A percentile compares a stretch with the other conserved stretches of the same genome.
These are phyloP conservation scores for Geotrichum australiense DNA, from an alignment of 1,139 yeast species.

Conservation along the genomic window DNA sequence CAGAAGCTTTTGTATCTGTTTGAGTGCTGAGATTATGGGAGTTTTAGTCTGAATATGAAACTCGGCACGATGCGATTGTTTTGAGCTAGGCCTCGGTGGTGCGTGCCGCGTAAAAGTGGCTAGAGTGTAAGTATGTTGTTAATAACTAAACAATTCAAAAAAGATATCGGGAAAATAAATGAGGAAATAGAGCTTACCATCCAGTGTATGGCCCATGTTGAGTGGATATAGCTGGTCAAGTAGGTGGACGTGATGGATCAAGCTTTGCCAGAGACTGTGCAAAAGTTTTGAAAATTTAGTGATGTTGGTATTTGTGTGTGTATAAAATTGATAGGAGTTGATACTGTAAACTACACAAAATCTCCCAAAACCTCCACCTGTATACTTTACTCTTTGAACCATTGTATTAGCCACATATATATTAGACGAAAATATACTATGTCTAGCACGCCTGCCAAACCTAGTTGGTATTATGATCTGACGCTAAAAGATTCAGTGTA, in stretches of 20 bases:
- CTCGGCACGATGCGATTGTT: constrained; percentile 12
- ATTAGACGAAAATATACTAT: too few relatives aligned
- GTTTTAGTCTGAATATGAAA: constrained; percentile 22
- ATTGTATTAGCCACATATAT: too few relatives aligned
- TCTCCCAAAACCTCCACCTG: too few relatives aligned
- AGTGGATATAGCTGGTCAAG: not conserved
- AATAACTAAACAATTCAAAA: too few relatives aligned
- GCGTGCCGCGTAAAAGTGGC: constrained; percentile 18
- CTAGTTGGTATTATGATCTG: constrained; percentile 29
- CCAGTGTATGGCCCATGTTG: not conserved
- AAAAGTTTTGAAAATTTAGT: too few relatives aligned
- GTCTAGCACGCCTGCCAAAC: too few relatives aligned
- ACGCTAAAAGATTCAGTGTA: constrained; percentile 22
- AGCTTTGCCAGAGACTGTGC: too few relatives aligned
- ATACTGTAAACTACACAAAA: too few relatives aligned
- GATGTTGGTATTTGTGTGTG: too few relatives aligned
- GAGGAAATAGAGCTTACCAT: constrained; percentile 2
- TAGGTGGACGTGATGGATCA: too few relatives aligned
- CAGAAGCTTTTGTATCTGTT: constrained; percentile 20
- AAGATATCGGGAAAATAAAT: not conserved
- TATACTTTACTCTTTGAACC: too few relatives aligned
- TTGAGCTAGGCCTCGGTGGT: constrained; percentile 11
- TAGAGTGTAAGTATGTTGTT: not conserved
- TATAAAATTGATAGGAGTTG: too few relatives aligned
- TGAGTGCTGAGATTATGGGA: constrained; percentile 26